Evolutionary conservation across 179 eudicot genomes (phyloP), one percentile per base, ranked within the genome.

Genomic region (Camellia oleifera): DNA sequence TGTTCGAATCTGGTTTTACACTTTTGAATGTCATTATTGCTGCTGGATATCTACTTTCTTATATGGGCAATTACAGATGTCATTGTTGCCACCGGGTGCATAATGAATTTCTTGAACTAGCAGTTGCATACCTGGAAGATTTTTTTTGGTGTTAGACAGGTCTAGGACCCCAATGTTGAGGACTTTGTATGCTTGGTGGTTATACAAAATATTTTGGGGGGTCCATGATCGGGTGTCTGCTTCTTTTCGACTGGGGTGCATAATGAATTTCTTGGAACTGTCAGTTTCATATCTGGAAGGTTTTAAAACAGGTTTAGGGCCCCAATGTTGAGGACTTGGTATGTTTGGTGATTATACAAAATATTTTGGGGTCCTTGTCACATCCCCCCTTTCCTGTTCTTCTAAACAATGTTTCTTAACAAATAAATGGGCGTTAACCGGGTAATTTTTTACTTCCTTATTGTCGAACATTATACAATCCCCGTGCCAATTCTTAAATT

Each of bases 11-110:
- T 80, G 75, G 58, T 63, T 74, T 81, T 83, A 20, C 74, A 44
- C 75, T 80, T 80, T 74, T 80, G 83, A 69, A 62, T 84, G 82
- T 81, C 71, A 56, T 72, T 78, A 63, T 75, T 81, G 84, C 81
- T 79, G 83, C 82, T 83, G 84, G 81, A 76, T 75, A 44, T 66
- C 74, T 81, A 71, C 84, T 81, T 74, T 75, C 60, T 76, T 83
- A 61, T 67, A 12, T 82, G 71, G 69, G 64, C 45, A 50, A 77
- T 60, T 78, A 46, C 81, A 15, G n/a, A 18, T 81, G 26, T 48
- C 40, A 18, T 71, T 46, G 11, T 54, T 76, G 83, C 77, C 40
- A 32, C 40, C 64, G 86, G 83, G 68, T 76, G 52, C 76, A 63
- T 76, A 79, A 45, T 72, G 63, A 64, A 74, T 71, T 74, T 81